Evolutionary conservation across 306 rosid species (phyloP).

Genomic region (Vicia villosa): DNA sequence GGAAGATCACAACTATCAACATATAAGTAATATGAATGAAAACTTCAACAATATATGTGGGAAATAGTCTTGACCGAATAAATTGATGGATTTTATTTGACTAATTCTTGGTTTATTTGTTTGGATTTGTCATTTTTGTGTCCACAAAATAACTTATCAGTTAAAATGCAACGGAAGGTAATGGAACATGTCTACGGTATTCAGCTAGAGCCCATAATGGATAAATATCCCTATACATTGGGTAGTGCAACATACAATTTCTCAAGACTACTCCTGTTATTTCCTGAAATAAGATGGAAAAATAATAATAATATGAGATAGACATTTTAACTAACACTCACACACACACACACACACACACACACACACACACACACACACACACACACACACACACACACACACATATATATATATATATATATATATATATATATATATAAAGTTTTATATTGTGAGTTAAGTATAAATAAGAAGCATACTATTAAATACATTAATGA

Average conservation of each 20-base stretch:
- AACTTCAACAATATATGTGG: not conserved
- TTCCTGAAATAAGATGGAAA: constrained; percentile 36
- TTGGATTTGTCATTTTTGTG: not conserved
- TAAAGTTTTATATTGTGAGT: too few species aligned
- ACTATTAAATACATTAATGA: not conserved
- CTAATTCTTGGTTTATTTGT: not conserved
- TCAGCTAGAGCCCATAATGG: constrained; percentile 80
- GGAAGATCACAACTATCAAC: too few species aligned
- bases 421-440: too few species aligned
- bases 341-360: too few species aligned
- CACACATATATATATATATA: too few species aligned
- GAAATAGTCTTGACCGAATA: not conserved
- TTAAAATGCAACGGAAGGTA: constrained; percentile 42
- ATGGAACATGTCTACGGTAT: constrained; percentile 54
- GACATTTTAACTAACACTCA: too few species aligned
- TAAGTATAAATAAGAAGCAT: too few species aligned
- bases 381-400: too few species aligned
- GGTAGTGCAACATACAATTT: constrained; percentile 67
- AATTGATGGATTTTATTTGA: not conserved
- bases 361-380: too few species aligned
- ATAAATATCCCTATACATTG: constrained; percentile 68
- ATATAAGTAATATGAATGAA: too few species aligned
- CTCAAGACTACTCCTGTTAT: constrained; percentile 58
- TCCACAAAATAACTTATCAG: not conserved
- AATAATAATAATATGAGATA: not conserved